Evolutionary conservation across 495 filamentous ascomycete species (phyloP), one percentile per base, ranked within the genome.

Genomic region (Xylaria intraflava): DNA sequence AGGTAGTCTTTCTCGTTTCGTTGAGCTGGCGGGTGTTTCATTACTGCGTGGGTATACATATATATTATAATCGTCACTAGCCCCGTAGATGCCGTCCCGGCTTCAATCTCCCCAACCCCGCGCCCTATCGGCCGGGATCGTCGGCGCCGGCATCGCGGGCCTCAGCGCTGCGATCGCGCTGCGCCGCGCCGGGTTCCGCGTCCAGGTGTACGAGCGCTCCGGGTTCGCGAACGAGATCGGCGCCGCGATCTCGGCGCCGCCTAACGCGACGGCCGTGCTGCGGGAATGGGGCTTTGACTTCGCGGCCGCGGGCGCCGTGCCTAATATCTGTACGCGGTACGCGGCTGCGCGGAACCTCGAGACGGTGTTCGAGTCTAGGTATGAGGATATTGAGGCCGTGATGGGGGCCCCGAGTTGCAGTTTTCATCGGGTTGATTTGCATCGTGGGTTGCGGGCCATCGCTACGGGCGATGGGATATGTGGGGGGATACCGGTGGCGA

Each of bases 361-460:
- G 14, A 52, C 55, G 1, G 45, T 72, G 23, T 9, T 60, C 20
- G 45, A 47, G 7, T 55, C 55, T n/a, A 29, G 62, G 8, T 67
- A 73, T 19, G 36, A 53, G 30, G 73, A 76, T 46, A 64, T 74
- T 0, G 59, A 42, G 16, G 31, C 40, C 14, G 39, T 27, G 22
- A 59, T 57, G 47, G 65, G 68, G 0, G 45, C 58, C 17, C 55
- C 49, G 3, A 56, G 55, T 30, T 68, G 59, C 57, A 59, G 60
- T 4, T 70, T 78, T 38, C 80, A 84, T 62, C 68, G 80, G 11
- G 74, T 81, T 5, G 80, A 83, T 56, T 55, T 85, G 38, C 82
- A 85, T 61, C 68, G 65, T 3, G 68, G 73, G 40, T 57, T 84
- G 24, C 71, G 72, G 49, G 33, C 62, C 5, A 57, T 77, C 0